phyloP scores from a whole-genome alignment of 139 green algal species.

The Pedinophyceae sp. region DNA sequence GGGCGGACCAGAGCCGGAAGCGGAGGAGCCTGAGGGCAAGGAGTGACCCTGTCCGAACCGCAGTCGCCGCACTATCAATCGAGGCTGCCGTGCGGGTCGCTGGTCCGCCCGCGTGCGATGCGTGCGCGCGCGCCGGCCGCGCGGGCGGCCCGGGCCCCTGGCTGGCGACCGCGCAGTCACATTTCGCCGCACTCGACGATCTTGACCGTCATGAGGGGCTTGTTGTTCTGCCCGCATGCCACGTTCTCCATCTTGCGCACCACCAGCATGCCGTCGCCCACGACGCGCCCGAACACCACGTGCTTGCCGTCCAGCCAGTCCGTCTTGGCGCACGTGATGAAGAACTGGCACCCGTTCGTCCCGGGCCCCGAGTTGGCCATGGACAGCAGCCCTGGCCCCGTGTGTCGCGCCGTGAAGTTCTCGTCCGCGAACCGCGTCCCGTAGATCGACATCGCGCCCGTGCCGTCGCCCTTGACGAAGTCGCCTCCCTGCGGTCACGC shows the following conservation, averaged over 20 bases:
- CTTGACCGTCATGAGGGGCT: conserved; percentile 44
- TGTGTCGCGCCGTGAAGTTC: conserved; percentile 84
- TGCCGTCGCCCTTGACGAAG: conserved; percentile 90
- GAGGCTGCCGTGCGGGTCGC: too few relatives aligned
- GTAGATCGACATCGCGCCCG: conserved; percentile 85
- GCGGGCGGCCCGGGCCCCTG: too few relatives aligned
- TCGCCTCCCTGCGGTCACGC: conserved; percentile 83
- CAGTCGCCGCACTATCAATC: too few relatives aligned
- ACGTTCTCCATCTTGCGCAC: conserved; percentile 93
- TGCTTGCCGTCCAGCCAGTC: conserved; percentile 96
- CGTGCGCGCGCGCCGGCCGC: too few relatives aligned
- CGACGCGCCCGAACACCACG: conserved; percentile 68
- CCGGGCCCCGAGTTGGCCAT: conserved; percentile 59
- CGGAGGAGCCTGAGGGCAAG: too few relatives aligned
- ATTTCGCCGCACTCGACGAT: conserved; percentile 75
- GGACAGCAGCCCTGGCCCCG: conserved; percentile 83
- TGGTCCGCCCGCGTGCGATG: too few relatives aligned
- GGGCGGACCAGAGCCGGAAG: background rate
- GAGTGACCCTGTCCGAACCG: too few relatives aligned
- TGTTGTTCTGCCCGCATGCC: conserved; percentile 56
- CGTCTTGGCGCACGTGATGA: conserved; percentile 82
- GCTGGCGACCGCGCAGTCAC: too few relatives aligned
- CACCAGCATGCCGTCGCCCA: conserved; percentile 73
- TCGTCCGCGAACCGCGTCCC: conserved; percentile 86
- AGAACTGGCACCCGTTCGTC: conserved; percentile 91